phyloP scores from a whole-genome alignment of 2,329 filamentous ascomycete species.

The Epichloe aotearoae region DNA sequence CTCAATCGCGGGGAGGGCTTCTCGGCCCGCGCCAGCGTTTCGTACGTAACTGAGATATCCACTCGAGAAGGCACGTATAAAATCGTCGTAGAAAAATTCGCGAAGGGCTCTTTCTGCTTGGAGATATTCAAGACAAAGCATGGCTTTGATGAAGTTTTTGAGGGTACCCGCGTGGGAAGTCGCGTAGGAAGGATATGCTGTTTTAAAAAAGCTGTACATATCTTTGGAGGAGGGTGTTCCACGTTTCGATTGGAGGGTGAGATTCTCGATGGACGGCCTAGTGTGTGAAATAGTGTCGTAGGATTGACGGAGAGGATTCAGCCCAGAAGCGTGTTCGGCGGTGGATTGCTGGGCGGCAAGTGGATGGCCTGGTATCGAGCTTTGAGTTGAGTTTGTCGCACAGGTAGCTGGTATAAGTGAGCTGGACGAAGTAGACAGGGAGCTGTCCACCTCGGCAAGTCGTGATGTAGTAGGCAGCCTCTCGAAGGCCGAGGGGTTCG shows the following conservation, averaged over 20 bases:
- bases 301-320: neutral
- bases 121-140: conserved; percentile 29
- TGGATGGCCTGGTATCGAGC: neutral
- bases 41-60: conserved; percentile 30
- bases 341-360: neutral
- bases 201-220: conserved; percentile 24
- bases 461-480: conserved; percentile 12
- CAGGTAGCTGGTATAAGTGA: conserved; percentile 17
- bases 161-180: conserved; percentile 25
- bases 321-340: neutral
- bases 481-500: neutral
- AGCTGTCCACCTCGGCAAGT: conserved; percentile 11
- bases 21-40: conserved; percentile 11
- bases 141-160: conserved; percentile 30
- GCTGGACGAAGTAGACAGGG: conserved; percentile 15
- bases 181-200: conserved; percentile 30
- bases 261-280: neutral
- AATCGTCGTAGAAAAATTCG: conserved; percentile 38
- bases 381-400: conserved; percentile 1
- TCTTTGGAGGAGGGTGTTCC: neutral
- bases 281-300: neutral
- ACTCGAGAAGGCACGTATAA: conserved; percentile 30
- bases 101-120: conserved; percentile 20
- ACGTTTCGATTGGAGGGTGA: neutral
- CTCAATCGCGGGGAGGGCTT: conserved; percentile 24